phyloP scores from a whole-genome alignment of 805 yeast genomes.

The Lipomyces yamadae region DNA sequence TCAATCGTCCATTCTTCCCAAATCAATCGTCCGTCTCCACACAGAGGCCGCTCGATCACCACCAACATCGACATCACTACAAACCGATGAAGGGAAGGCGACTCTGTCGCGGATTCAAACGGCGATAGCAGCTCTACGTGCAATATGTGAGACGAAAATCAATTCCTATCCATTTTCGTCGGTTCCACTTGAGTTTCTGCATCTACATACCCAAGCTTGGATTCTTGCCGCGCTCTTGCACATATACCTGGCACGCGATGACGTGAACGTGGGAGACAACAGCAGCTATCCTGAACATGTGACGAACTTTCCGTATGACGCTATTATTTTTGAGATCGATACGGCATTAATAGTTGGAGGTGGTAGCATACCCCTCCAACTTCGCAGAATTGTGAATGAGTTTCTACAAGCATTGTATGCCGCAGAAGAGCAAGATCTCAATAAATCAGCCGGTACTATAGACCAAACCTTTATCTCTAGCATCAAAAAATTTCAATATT shows the following conservation, averaged over 20 bases:
- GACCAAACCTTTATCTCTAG: neutral
- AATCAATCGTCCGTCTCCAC: neutral
- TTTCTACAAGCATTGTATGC: constrained; percentile 2
- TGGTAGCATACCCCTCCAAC: constrained; percentile 5
- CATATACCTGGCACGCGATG: neutral
- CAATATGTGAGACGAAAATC: constrained; percentile 15
- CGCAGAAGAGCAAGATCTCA: neutral
- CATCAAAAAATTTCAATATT: neutral
- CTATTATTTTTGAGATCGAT: constrained; percentile 18
- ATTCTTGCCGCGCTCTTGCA: constrained; percentile 13
- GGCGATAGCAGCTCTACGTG: constrained; percentile 10
- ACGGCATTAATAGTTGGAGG: constrained; percentile 25
- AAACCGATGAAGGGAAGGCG: neutral
- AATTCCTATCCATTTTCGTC: constrained; percentile 19
- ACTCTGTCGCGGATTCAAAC: neutral
- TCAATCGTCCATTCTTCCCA: neutral
- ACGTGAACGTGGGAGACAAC: neutral
- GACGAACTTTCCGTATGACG: neutral
- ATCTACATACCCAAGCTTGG: constrained; percentile 17
- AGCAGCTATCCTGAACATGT: neutral
- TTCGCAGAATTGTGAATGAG: constrained; percentile 13
- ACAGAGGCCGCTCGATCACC: neutral
- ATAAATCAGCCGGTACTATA: neutral
- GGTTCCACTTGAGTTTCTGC: constrained; percentile 19
- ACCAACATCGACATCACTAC: neutral